Evolutionary conservation across 345 rosid genomes (phyloP), one percentile per base, ranked within the genome.

Genomic region (Brassica carinata): DNA sequence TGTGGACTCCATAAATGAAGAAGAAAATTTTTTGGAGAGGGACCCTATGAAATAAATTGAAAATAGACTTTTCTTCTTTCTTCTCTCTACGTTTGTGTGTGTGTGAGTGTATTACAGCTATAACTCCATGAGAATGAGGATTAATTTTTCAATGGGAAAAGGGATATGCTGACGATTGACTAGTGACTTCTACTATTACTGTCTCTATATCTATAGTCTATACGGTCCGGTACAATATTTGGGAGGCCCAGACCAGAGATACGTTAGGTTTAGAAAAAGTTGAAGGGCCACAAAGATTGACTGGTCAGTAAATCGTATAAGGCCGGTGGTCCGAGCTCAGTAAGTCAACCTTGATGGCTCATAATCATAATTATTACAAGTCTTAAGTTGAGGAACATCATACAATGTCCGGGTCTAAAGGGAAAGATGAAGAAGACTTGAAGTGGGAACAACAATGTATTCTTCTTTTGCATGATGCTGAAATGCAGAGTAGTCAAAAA

Each of bases 161-260:
- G 36, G 67, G 61, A 69, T 75, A 75, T 80, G 76, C 62, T 80
- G 83, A 80, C 72, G 67, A 26, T 36, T 63, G 76, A 80, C 83
- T 80, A 38, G 63, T 80, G 83, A 75, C 76, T 74, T 67, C 53
- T 67, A 79, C 70, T 26, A 62, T 69, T 75, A 80, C 66, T 64
- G 62, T 69, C 67, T 74, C 48, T 69, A 64, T 75, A 27, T 45
- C 55, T 13, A 45, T 45, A 45, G 55, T 63, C 40, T 62, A 80
- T 80, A 80, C 79, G 79, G 79, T 27, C 83, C 76, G 76, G 79
- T 80, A 80, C 79, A 80, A 19, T 69, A 69, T 75, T 64, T 80
- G 72, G 18, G 58, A 75, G 83, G 53, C 68, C 76, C 76, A 76
- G 83, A 70, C 72, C 79, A 72, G 76, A 75, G 76, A 80, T 75